A percentile compares a stretch with the other conserved stretches of the same genome.
Evolutionary conservation across 768 basidiomycete species (phyloP).

Genomic region (Heimioporus sp.): DNA sequence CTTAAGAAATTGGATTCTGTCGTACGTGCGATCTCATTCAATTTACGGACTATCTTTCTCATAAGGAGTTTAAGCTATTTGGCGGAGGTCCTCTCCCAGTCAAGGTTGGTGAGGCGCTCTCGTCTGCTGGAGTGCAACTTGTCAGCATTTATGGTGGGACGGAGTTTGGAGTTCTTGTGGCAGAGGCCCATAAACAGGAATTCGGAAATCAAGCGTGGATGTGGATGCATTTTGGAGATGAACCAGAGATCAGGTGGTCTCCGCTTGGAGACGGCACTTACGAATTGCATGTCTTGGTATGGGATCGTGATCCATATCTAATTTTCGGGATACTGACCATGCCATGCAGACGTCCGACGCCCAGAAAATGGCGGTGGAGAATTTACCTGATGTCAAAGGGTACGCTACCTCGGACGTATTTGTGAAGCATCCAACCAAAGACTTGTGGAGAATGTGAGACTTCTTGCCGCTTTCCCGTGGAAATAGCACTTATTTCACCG

Average conservation of each 20-base stretch:
- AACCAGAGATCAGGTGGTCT: constrained; percentile 25
- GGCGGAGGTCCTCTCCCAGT: constrained; percentile 40
- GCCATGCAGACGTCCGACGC: constrained; percentile 5
- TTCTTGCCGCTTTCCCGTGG: rapidly evolving
- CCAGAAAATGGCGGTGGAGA: constrained; percentile 23
- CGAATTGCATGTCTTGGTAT: constrained; percentile 40
- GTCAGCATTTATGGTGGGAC: constrained; percentile 37
- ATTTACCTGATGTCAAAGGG: constrained; percentile 37
- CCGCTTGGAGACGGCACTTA: constrained; percentile 34
- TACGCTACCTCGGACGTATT: constrained; percentile 46
- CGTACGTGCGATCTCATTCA: constrained; percentile 19
- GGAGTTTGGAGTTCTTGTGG: constrained; percentile 18
- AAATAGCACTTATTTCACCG: background rate
- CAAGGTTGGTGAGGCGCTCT: constrained; percentile 33
- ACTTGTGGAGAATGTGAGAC: constrained; percentile 36
- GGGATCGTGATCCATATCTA: background rate
- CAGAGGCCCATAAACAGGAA: constrained; percentile 1
- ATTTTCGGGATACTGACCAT: background rate
- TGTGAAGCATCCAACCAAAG: constrained; percentile 41
- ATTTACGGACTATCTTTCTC: too few species aligned
- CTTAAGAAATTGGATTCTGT: constrained; percentile 24
- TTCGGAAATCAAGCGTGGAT: constrained; percentile 31
- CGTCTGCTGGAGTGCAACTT: constrained; percentile 33
- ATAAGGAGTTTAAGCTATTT: constrained; percentile 25
- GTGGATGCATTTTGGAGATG: constrained; percentile 31